Evolutionary conservation across 2,329 filamentous ascomycete genomes (phyloP).

Genomic region (Nothophaeocryptopus gaeumannii): DNA sequence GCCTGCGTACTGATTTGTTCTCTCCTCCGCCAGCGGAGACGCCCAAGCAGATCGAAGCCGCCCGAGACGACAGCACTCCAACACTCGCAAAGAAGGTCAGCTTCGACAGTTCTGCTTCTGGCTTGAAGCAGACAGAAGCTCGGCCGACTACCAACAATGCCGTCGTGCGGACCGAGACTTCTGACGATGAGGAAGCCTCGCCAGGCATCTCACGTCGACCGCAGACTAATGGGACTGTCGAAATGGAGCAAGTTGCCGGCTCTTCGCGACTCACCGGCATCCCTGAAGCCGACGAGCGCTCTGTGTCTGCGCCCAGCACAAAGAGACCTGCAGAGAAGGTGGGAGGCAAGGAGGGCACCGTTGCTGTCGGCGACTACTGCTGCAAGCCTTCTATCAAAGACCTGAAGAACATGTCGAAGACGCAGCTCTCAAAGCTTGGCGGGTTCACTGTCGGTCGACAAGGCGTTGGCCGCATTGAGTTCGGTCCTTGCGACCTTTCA

Average conservation of each 20-base stretch:
- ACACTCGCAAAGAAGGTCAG: slow-evolving; percentile 77
- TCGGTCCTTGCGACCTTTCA: slow-evolving; percentile 70
- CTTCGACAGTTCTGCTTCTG: slow-evolving; percentile 65
- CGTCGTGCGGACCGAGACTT: slow-evolving; percentile 47
- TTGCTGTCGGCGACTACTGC: slow-evolving; percentile 74
- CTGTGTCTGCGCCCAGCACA: slow-evolving; percentile 25
- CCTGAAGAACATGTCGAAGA: slow-evolving; percentile 73
- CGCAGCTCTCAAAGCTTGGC: slow-evolving; percentile 70
- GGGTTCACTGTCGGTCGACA: slow-evolving; percentile 80
- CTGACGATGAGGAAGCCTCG: slow-evolving; percentile 51
- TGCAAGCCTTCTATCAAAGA: slow-evolving; percentile 74
- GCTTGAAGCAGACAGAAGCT: slow-evolving; percentile 45
- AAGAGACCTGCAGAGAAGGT: slow-evolving; percentile 19
- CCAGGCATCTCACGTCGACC: slow-evolving; percentile 37
- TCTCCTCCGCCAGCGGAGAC: slow-evolving; percentile 23
- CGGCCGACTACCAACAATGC: slow-evolving; percentile 38
- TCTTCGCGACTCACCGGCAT: slow-evolving; percentile 62
- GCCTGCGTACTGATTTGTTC: slow-evolving; percentile 69
- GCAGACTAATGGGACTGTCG: slow-evolving; percentile 46
- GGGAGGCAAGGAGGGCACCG: slow-evolving; percentile 23
- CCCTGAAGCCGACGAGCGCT: slow-evolving; percentile 61
- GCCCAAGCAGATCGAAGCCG: slow-evolving; percentile 19
- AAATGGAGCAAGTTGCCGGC: slow-evolving; percentile 66
- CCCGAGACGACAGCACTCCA: slow-evolving; percentile 37
- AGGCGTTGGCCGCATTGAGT: slow-evolving; percentile 76